Percentiles rank a stretch among this genome's conserved stretches.
phyloP scores from a whole-genome alignment of 192 early-diverging fungal genomes.

The Coemansia reversa region DNA sequence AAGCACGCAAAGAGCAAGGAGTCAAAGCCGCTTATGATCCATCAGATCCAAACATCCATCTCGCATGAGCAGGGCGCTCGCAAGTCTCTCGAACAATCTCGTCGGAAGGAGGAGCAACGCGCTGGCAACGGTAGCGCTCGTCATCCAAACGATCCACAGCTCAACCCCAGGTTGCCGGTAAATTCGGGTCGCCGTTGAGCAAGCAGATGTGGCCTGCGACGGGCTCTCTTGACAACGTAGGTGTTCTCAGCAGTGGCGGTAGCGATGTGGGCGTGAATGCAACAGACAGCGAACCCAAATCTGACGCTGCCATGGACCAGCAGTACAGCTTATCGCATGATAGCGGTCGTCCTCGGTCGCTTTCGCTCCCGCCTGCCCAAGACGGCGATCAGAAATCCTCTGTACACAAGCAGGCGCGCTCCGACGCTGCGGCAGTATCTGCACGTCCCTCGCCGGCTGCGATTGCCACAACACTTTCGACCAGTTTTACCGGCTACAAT shows the following conservation, averaged over 20 bases:
- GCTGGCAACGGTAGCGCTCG: not conserved
- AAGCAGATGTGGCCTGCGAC: constrained; percentile 44
- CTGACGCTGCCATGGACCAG: constrained; percentile 15
- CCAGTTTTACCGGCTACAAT: constrained; percentile 39
- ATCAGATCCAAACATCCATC: constrained; percentile 54
- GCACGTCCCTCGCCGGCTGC: constrained; percentile 26
- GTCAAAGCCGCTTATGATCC: constrained; percentile 48
- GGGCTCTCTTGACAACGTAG: constrained; percentile 22
- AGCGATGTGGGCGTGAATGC: not conserved
- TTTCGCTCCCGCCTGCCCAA: constrained; percentile 25
- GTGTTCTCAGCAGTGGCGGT: not conserved
- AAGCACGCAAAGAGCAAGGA: constrained; percentile 44
- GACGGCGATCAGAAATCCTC: not conserved
- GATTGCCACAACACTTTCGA: constrained; percentile 43
- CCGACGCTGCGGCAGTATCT: not conserved
- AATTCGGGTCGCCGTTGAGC: constrained; percentile 44
- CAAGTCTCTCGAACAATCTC: constrained; percentile 40
- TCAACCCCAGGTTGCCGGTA: constrained; percentile 1
- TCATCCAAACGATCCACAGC: not conserved
- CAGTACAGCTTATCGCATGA: constrained; percentile 7
- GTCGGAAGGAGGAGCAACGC: constrained; percentile 36
- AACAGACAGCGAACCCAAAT: not conserved
- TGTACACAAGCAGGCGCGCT: not conserved
- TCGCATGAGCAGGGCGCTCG: constrained; percentile 52
- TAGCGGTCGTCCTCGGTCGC: constrained; percentile 23